Evolutionary conservation across 1,139 yeast genomes (phyloP).

Genomic region (Debaryomycetaceae sp.): DNA sequence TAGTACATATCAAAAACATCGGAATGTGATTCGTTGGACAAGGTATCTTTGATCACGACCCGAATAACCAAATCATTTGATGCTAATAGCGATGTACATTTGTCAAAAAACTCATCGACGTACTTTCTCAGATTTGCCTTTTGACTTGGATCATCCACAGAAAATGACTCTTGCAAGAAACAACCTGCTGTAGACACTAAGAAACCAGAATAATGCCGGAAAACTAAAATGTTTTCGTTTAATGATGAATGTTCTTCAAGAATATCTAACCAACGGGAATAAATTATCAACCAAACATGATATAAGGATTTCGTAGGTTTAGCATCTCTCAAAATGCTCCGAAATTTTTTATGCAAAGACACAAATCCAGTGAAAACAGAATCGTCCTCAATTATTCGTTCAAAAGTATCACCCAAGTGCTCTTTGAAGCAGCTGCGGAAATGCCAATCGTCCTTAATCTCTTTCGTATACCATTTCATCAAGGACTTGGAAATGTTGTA

Average conservation of each 20-base stretch:
- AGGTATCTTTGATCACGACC: constrained; percentile 43
- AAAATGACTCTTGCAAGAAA: constrained; percentile 35
- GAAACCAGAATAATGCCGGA: constrained; percentile 61
- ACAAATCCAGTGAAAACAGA: constrained; percentile 71
- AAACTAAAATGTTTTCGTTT: constrained; percentile 39
- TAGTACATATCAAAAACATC: constrained; percentile 37
- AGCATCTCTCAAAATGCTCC: constrained; percentile 53
- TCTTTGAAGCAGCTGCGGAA: constrained; percentile 11
- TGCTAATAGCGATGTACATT: constrained; percentile 46
- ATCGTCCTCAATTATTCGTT: constrained; percentile 51
- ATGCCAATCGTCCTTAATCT: constrained; percentile 15
- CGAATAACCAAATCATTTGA: constrained; percentile 50
- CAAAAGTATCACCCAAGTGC: constrained; percentile 44
- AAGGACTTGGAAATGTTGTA: constrained; percentile 51
- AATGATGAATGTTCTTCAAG: constrained; percentile 21
- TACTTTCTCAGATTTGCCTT: constrained; percentile 24
- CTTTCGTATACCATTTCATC: constrained; percentile 45
- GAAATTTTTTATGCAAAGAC: constrained; percentile 69
- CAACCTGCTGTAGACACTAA: constrained; percentile 59
- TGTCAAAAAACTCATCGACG: constrained; percentile 47
- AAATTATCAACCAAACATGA: constrained; percentile 61
- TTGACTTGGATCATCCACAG: constrained; percentile 20
- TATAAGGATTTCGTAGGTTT: constrained; percentile 59
- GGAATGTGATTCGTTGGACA: constrained; percentile 47
- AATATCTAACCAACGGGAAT: constrained; percentile 49